Base-by-base conservation (phyloP, 352 stramenopile genomes). In the Stephanocyclus meneghinianus region DNA sequence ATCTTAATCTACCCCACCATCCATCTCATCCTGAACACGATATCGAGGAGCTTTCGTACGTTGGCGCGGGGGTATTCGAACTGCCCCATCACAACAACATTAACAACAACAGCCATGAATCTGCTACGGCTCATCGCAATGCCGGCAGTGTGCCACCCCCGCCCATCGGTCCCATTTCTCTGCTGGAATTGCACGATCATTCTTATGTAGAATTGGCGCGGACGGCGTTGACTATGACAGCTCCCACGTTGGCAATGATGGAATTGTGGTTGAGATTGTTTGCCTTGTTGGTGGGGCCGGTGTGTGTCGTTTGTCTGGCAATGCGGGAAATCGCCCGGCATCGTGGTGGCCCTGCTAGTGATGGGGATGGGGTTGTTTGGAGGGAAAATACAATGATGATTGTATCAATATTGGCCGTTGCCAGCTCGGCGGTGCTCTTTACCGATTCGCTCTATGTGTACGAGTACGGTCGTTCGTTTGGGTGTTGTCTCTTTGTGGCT, bases 181-280 rank as follows among this genome's bases (percentile, higher is more conserved):
- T 63, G 18, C 26, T 83, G 26, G 75, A 83, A 74, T 32, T 78
- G 21, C 75, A 83, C 32, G 75, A 83, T 57, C 26, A 67, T 30
- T 83, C 75, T 15, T 26, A 45, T 7, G 53, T 40, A 32, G 71
- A 80, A 61, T 40, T 80, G n/a, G 18, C 66, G 9, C n/a, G 47
- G 18, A 84, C 77, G 15, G 18, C 51, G 4, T 61, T 48, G 2
- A 80, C 71, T 8, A 51, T 76, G 51, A 42, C 37, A 10, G 71
- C 79, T 18, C 85, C 86, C 15, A 60, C 82, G 11, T 64, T 93
- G 4, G 86, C 88, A 40, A 93, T 93, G 84, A 71, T 50, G 51
- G 88, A 93, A 78, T 71, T 93, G 18, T 93, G 88, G 88, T 57
- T 91, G 2, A 61, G 88, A 59, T 68, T 91, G 0, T 86, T 91